These are phyloP conservation scores for Wickerhamomyces strasburgensis DNA, from an alignment of 805 yeast species.

Conservation along the genomic window DNA sequence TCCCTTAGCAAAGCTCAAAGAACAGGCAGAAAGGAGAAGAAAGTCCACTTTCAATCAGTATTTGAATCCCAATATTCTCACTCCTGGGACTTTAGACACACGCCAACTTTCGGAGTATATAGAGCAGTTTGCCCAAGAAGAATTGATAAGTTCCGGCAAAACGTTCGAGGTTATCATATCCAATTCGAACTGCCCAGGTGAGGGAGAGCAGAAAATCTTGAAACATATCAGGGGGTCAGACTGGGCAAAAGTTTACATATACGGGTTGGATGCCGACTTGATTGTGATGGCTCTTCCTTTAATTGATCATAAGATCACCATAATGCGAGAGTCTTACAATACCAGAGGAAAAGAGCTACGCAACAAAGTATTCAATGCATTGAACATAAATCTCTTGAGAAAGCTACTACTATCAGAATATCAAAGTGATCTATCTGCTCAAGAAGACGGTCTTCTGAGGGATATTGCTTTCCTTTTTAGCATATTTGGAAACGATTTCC, in stretches of 20 bases:
- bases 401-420: conserved; percentile 41
- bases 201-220: conserved; percentile 97
- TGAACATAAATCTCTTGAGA: conserved; percentile 63
- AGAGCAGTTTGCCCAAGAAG: conserved; percentile 70
- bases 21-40: conserved; percentile 87
- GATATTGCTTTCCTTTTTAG: conserved; percentile 83
- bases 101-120: conserved; percentile 72
- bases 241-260: conserved; percentile 70
- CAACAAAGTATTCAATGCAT: conserved; percentile 59
- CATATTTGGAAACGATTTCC: conserved; percentile 93
- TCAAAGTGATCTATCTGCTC: conserved; percentile 48
- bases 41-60: conserved; percentile 68
- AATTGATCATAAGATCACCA: conserved; percentile 80
- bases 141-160: conserved; percentile 20
- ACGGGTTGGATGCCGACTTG: conserved; percentile 92
- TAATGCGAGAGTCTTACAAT: conserved; percentile 61
- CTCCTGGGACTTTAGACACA: conserved; percentile 96
- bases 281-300: conserved; percentile 83
- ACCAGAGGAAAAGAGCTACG: conserved; percentile 57
- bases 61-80: conserved; percentile 80
- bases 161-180: conserved; percentile 66
- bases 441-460: conserved; percentile 42
- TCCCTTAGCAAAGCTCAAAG: conserved; percentile 93
- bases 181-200: conserved; percentile 93
- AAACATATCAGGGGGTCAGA: conserved; percentile 67